Percentiles rank a stretch among this genome's conserved stretches.
Conservation (phyloP, 805 yeast species). For the Zygoascus flipseniorum region DNA sequence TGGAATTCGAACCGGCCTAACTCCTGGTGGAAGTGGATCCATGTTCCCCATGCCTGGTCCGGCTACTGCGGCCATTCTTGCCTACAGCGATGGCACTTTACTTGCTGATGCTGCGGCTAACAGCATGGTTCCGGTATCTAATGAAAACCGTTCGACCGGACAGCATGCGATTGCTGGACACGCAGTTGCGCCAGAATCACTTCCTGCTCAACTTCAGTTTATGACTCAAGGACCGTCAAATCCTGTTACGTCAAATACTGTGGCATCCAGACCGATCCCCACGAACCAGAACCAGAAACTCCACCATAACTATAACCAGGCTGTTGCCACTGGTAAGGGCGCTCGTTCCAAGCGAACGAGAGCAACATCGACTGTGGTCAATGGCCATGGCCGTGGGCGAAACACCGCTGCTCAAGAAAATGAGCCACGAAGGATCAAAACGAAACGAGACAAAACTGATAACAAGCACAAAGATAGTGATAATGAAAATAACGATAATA, state of each 20-base stretch:
- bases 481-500: neutral
- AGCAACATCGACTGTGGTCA: neutral
- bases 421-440: neutral
- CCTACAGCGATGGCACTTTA: conserved; percentile 16
- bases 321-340: too few species aligned
- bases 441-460: conserved; percentile 1
- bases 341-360: neutral
- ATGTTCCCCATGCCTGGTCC: conserved; percentile 31
- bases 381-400: neutral
- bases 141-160: neutral
- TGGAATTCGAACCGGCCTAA: conserved; percentile 34
- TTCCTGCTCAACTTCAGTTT: neutral
- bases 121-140: neutral
- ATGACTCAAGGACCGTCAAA: neutral
- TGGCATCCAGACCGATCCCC: neutral
- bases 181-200: neutral
- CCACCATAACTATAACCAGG: too few species aligned
- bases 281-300: neutral
- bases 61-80: conserved; percentile 27
- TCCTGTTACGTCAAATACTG: neutral
- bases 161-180: neutral
- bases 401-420: too few species aligned
- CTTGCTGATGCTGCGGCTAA: neutral
- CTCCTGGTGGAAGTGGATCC: conserved; percentile 30
- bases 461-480: conserved; percentile 4